Conservation (phyloP, 2,329 filamentous ascomycete species). For the Fusarium transvaalense region DNA sequence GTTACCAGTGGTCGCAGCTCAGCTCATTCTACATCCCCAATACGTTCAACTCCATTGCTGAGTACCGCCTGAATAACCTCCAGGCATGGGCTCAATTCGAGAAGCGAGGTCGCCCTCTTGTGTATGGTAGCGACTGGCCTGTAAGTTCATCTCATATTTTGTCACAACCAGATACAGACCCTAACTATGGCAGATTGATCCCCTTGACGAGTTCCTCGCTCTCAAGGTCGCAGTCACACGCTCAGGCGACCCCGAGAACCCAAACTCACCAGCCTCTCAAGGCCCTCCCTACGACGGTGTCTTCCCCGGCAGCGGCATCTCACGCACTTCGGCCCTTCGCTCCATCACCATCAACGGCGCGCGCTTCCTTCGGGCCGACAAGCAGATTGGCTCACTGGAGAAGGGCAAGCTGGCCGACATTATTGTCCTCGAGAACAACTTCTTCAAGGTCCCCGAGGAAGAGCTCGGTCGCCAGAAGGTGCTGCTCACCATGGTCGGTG, state of each 20-base stretch:
- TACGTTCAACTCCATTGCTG: conserved; percentile 41
- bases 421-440: conserved; percentile 45
- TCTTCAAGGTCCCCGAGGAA: conserved; percentile 44
- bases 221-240: conserved; percentile 48
- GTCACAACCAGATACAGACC: background rate
- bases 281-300: conserved; percentile 38
- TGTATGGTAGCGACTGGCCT: conserved; percentile 49
- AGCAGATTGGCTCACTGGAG: conserved; percentile 46
- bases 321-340: conserved; percentile 38
- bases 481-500: conserved; percentile 47
- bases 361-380: conserved; percentile 44
- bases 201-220: conserved; percentile 48
- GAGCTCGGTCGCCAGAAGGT: conserved; percentile 45
- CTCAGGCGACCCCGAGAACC: conserved; percentile 45
- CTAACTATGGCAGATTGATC: conserved; percentile 42
- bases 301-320: conserved; percentile 42
- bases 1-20: conserved; percentile 49
- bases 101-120: conserved; percentile 30
- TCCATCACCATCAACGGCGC: conserved; percentile 45
- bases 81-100: conserved; percentile 43
- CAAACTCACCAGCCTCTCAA: conserved; percentile 43
- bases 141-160: conserved; percentile 23
- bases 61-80: conserved; percentile 47
- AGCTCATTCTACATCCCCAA: conserved; percentile 45
- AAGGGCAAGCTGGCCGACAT: conserved; percentile 47